phyloP scores from a whole-genome alignment of 345 rosid species.

The Linum usitatissimum region DNA sequence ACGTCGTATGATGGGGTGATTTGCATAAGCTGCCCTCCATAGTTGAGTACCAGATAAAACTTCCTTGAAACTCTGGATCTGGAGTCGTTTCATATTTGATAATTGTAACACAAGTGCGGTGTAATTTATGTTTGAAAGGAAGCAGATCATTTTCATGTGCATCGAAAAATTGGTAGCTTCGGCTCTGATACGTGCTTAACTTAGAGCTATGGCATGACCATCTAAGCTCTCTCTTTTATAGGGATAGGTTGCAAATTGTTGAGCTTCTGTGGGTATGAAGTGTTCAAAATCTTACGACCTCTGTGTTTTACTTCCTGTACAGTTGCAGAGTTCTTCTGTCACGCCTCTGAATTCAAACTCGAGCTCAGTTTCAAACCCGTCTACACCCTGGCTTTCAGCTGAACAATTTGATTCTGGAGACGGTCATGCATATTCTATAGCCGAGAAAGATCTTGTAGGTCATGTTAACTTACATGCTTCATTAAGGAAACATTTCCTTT shows the following conservation, averaged over 20 bases:
- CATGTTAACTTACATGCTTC: conserved; percentile 9
- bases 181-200: not conserved
- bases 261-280: not conserved
- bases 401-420: conserved; percentile 59
- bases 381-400: conserved; percentile 37
- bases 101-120: too few species aligned
- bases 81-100: too few species aligned
- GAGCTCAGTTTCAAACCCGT: conserved; percentile 55
- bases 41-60: too few species aligned
- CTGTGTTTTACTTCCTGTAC: conserved; percentile 16
- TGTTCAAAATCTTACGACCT: conserved; percentile 4
- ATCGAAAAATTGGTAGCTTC: not conserved
- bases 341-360: conserved; percentile 77
- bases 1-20: not conserved
- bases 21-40: not conserved
- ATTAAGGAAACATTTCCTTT: not conserved
- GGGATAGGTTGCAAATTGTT: not conserved
- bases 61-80: not conserved
- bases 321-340: conserved; percentile 58
- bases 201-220: not conserved
- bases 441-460: conserved; percentile 26
- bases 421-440: conserved; percentile 27
- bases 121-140: not conserved
- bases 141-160: not conserved
- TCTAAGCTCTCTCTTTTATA: not conserved